These are phyloP conservation scores for Cydonia oblonga DNA, from an alignment of 331 rosid species.

Conservation along the genomic window DNA sequence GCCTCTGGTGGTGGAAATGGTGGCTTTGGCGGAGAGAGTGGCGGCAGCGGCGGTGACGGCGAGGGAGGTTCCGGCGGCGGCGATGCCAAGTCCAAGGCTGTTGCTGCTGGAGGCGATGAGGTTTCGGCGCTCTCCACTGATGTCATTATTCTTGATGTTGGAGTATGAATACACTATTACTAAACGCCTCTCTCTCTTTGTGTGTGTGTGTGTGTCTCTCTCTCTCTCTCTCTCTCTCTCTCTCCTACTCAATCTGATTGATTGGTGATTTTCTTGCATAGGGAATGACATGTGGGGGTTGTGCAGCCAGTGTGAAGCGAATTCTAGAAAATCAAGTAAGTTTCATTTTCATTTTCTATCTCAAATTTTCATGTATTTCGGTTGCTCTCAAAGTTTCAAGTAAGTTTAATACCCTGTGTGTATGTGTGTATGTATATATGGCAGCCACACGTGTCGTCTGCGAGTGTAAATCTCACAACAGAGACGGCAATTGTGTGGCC, in stretches of 20 bases:
- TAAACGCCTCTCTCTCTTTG: too few relatives aligned
- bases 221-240: not conserved
- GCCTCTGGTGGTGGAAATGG: conserved; percentile 50
- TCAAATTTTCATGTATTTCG: not conserved
- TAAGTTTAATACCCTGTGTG: not conserved
- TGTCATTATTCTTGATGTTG: conserved; percentile 61
- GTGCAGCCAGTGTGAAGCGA: conserved; percentile 81
- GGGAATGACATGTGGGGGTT: conserved; percentile 97
- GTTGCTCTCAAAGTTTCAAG: not conserved
- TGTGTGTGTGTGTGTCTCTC: too few relatives aligned
- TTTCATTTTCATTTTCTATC: not conserved
- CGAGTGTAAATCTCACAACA: conserved; percentile 68
- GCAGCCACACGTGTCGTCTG: conserved; percentile 84
- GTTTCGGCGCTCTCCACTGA: conserved; percentile 36
- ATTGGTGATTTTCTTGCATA: conserved; percentile 10
- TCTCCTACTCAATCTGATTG: not conserved
- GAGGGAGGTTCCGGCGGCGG: conserved; percentile 40
- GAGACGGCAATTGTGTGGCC: conserved; percentile 85
- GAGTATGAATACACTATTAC: conserved; percentile 24
- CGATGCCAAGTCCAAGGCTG: conserved; percentile 30
- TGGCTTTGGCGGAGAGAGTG: conserved; percentile 39
- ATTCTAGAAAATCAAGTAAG: conserved; percentile 71
- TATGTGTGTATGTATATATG: conserved; percentile 3
- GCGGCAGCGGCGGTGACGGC: conserved; percentile 47
- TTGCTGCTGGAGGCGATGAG: conserved; percentile 36